Percentiles rank a stretch among this genome's conserved stretches.
Evolutionary conservation across 2,329 filamentous ascomycete genomes (phyloP).

Genomic region (Fusarium beomiforme): DNA sequence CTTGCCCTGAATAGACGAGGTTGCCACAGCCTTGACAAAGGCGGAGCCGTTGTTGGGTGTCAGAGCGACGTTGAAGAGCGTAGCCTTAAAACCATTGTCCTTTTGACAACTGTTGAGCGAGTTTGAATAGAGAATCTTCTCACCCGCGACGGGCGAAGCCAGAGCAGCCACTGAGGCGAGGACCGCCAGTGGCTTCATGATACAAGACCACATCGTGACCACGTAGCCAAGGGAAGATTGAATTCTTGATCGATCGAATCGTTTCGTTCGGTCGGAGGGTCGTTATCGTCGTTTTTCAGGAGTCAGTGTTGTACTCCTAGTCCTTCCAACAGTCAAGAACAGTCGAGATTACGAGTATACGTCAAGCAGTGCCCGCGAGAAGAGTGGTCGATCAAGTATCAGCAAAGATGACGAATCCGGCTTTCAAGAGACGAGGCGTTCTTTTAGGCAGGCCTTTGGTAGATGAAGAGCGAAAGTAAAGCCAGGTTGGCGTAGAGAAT

Average conservation of each 20-base stretch:
- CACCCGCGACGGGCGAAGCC: conserved; percentile 63
- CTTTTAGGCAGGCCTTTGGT: conserved; percentile 10
- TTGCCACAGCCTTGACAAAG: conserved; percentile 78
- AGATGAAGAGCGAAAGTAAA: conserved; percentile 37
- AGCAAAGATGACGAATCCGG: neutral
- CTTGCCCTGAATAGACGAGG: conserved; percentile 83
- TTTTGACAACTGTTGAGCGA: conserved; percentile 87
- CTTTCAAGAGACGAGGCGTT: conserved; percentile 30
- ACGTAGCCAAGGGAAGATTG: conserved; percentile 5
- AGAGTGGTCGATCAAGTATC: conserved; percentile 1
- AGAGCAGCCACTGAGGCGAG: conserved; percentile 57
- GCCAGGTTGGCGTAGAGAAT: conserved; percentile 25
- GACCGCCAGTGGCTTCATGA: conserved; percentile 56
- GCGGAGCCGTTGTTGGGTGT: conserved; percentile 79
- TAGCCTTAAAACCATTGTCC: conserved; percentile 87
- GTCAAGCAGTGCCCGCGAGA: neutral
- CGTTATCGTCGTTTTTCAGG: conserved; percentile 12
- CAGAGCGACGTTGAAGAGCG: conserved; percentile 86
- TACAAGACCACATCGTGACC: conserved; percentile 59
- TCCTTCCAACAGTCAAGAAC: conserved; percentile 1
- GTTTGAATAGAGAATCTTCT: conserved; percentile 78
- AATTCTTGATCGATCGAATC: conserved; percentile 1
- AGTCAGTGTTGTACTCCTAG: neutral
- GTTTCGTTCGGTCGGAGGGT: neutral
- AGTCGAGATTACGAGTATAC: neutral